Percentiles rank a stretch among this genome's conserved stretches.
Evolutionary conservation across 805 yeast genomes (phyloP).

Genomic region (Komagataella pseudopastoris): DNA sequence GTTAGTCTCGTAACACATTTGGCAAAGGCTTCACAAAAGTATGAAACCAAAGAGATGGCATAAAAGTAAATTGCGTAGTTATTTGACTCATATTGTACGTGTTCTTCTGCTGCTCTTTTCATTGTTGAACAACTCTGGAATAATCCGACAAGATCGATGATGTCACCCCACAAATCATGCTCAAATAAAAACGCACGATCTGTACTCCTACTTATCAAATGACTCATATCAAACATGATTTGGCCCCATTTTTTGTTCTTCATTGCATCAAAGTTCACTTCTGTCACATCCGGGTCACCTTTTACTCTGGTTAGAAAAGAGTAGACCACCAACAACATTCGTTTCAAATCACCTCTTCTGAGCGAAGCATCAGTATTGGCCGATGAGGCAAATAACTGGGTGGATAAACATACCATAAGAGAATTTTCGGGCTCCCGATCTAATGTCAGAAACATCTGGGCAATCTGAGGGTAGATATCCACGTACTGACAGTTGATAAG

Average conservation of each 20-base stretch:
- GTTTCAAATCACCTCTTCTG: conserved; percentile 48
- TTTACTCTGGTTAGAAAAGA: conserved; percentile 45
- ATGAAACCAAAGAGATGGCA: conserved; percentile 52
- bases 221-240: conserved; percentile 66
- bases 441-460: conserved; percentile 51
- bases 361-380: conserved; percentile 55
- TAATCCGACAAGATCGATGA: conserved; percentile 49
- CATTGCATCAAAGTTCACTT: conserved; percentile 28
- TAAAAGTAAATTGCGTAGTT: conserved; percentile 68
- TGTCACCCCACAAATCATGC: conserved; percentile 37
- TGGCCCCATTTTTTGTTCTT: conserved; percentile 71
- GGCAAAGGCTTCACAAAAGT: conserved; percentile 42
- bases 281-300: conserved; percentile 21
- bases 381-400: conserved; percentile 87
- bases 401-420: conserved; percentile 56
- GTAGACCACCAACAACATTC: conserved; percentile 48
- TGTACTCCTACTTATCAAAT: conserved; percentile 58
- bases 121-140: conserved; percentile 73
- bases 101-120: conserved; percentile 62
- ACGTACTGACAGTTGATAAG: conserved; percentile 69
- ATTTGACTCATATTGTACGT: conserved; percentile 83
- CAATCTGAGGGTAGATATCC: conserved; percentile 65
- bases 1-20: conserved; percentile 22
- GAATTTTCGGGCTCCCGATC: conserved; percentile 89
- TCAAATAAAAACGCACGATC: conserved; percentile 32